These are phyloP conservation scores for Phialophora verrucosa DNA, from an alignment of 2,329 filamentous ascomycete species.

Conservation along the genomic window DNA sequence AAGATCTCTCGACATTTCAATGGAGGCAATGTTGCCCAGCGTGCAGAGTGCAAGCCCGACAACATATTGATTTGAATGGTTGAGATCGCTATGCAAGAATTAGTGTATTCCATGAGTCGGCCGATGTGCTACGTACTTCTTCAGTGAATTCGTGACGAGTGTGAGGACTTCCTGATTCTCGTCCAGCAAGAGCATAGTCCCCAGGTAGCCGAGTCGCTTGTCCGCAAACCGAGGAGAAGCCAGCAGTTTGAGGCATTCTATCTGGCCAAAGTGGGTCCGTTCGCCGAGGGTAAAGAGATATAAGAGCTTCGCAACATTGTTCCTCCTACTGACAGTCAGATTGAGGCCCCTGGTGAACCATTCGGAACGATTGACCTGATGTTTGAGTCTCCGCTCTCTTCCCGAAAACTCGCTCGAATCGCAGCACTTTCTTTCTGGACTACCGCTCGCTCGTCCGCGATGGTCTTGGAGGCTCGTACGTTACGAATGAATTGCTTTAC, in stretches of 20 bases:
- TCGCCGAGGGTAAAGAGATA: slow-evolving; percentile 98
- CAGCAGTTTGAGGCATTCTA: slow-evolving; percentile 96
- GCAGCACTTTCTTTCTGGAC: slow-evolving; percentile 99
- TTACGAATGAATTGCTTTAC: slow-evolving; percentile 99
- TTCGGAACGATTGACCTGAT: slow-evolving; percentile 70
- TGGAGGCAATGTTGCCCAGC: slow-evolving; percentile 93
- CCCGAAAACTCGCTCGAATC: slow-evolving; percentile 95
- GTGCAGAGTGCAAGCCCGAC: slow-evolving; percentile 96
- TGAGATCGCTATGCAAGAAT: slow-evolving; percentile 74
- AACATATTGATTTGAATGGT: slow-evolving; percentile 97
- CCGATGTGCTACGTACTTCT: slow-evolving; percentile 70
- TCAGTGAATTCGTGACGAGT: slow-evolving; percentile 94
- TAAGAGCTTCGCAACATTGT: slow-evolving; percentile 97
- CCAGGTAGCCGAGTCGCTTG: slow-evolving; percentile 93
- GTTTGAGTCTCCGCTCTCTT: slow-evolving; percentile 91
- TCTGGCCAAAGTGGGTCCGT: slow-evolving; percentile 97
- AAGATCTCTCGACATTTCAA: slow-evolving; percentile 97
- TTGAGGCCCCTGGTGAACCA: background rate
- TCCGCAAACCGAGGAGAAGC: slow-evolving; percentile 97
- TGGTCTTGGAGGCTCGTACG: slow-evolving; percentile 97
- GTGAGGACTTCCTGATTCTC: slow-evolving; percentile 99
- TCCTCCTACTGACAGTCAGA: slow-evolving; percentile 67
- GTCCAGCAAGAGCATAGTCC: slow-evolving; percentile 92
- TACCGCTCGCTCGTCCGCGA: slow-evolving; percentile 96
- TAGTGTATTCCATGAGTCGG: slow-evolving; percentile 40